Evolutionary conservation across 2,329 filamentous ascomycete species (phyloP).

Genomic region (Aspergillus spinulosporus): DNA sequence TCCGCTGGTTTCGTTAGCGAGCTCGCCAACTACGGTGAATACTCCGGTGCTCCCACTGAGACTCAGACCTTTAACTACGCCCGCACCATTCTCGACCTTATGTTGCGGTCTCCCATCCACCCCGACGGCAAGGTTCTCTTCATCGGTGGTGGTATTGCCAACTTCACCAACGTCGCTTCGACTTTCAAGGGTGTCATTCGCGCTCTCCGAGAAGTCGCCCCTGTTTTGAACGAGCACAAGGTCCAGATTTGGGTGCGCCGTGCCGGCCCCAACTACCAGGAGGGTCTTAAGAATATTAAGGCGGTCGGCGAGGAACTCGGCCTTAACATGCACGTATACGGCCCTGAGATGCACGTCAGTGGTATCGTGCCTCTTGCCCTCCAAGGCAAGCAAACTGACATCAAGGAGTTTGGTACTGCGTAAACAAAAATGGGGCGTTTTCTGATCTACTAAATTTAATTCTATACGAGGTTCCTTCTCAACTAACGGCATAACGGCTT

Average conservation of each 20-base stretch:
- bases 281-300: conserved; percentile 99
- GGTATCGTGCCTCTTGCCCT: conserved; percentile 95
- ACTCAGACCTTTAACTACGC: conserved; percentile 99
- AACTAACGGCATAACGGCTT: conserved; percentile 43
- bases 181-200: conserved; percentile 99
- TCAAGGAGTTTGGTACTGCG: conserved; percentile 59
- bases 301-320: conserved; percentile 89
- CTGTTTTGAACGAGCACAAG: conserved; percentile 89
- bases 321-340: conserved; percentile 89
- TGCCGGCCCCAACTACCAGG: conserved; percentile 97
- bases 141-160: conserved; percentile 99
- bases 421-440: conserved; percentile 27
- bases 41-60: conserved; percentile 98
- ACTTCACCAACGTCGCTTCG: conserved; percentile 99
- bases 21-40: conserved; percentile 99
- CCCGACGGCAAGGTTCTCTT: conserved; percentile 97
- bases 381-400: conserved; percentile 58
- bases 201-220: conserved; percentile 85
- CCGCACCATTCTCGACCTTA: conserved; percentile 91
- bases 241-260: conserved; percentile 94
- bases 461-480: conserved; percentile 31
- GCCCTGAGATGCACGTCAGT: conserved; percentile 82
- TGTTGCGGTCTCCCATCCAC: conserved; percentile 84
- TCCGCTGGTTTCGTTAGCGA: conserved; percentile 93
- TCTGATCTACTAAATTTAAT: conserved; percentile 29